phyloP scores from a whole-genome alignment of 495 filamentous ascomycete genomes.

The Daldinia caldariorum region DNA sequence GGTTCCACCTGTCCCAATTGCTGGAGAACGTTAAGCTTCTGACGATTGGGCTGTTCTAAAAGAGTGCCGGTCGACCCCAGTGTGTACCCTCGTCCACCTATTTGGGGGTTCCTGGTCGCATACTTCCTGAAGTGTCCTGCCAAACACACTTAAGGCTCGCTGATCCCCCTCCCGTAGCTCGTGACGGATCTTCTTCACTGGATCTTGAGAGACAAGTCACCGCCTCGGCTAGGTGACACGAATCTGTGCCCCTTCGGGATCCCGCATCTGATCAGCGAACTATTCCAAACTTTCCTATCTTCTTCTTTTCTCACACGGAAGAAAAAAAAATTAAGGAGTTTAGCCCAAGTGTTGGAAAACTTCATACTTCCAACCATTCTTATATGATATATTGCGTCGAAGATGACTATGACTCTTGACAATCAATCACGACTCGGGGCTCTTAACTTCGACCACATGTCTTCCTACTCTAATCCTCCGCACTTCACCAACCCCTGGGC shows the following conservation, averaged over 20 bases:
- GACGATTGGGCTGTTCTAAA: slow-evolving; percentile 51
- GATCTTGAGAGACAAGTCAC: slow-evolving; percentile 49
- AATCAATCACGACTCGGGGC: slow-evolving; percentile 84
- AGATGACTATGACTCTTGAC: slow-evolving; percentile 89
- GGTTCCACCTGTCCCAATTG: slow-evolving; percentile 57
- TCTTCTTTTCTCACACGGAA: slow-evolving; percentile 34
- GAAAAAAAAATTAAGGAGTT: slow-evolving; percentile 35
- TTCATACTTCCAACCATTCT: slow-evolving; percentile 43
- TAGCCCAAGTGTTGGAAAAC: slow-evolving; percentile 43
- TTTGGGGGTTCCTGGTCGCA: slow-evolving; percentile 51
- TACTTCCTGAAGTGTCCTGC: slow-evolving; percentile 49
- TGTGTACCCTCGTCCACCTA: slow-evolving; percentile 45
- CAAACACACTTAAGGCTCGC: slow-evolving; percentile 77
- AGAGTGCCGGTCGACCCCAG: slow-evolving; percentile 53
- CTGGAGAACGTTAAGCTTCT: slow-evolving; percentile 57
- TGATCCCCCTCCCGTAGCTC: slow-evolving; percentile 71
- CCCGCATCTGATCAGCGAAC: slow-evolving; percentile 63
- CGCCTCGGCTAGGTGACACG: slow-evolving; percentile 50
- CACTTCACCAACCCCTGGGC: slow-evolving; percentile 96
- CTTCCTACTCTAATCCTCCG: slow-evolving; percentile 69
- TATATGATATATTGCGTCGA: slow-evolving; percentile 46
- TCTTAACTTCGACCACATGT: slow-evolving; percentile 81
- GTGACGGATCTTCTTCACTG: slow-evolving; percentile 56
- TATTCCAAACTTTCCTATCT: slow-evolving; percentile 45
- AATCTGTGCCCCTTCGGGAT: slow-evolving; percentile 56